A percentile compares a stretch with the other conserved stretches of the same genome.
phyloP scores from a whole-genome alignment of 1,139 yeast genomes.

The Protomyces arabidopsidicola region DNA sequence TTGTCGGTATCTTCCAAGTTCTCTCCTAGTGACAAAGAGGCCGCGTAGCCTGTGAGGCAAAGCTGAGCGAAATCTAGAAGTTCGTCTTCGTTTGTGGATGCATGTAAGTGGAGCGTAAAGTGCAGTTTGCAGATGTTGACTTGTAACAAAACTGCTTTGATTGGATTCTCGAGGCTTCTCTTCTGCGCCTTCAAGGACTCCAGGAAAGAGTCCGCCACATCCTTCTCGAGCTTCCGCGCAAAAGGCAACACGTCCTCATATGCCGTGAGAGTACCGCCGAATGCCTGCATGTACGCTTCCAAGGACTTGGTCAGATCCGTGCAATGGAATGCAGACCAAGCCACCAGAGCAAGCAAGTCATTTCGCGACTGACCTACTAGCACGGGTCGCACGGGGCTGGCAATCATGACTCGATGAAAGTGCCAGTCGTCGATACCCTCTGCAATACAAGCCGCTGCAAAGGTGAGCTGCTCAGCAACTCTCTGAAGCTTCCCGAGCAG shows the following conservation, averaged over 20 bases:
- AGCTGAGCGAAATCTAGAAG: slow-evolving; percentile 36
- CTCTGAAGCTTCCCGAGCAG: slow-evolving; percentile 13
- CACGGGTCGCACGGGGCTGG: neutral
- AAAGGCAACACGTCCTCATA: slow-evolving; percentile 53
- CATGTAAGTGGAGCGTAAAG: neutral
- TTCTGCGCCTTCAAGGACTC: neutral
- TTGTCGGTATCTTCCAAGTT: slow-evolving; percentile 56
- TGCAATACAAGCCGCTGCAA: neutral
- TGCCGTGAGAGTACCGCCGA: slow-evolving; percentile 56
- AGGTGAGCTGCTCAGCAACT: slow-evolving; percentile 3
- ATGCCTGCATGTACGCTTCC: slow-evolving; percentile 45
- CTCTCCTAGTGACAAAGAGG: slow-evolving; percentile 38
- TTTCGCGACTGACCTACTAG: neutral
- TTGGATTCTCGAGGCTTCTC: neutral
- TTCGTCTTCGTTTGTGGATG: slow-evolving; percentile 32
- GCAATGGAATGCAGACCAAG: neutral
- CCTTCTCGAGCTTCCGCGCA: slow-evolving; percentile 32
- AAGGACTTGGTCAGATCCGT: slow-evolving; percentile 37
- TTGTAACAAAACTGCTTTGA: neutral
- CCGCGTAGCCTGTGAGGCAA: slow-evolving; percentile 44
- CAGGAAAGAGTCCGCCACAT: slow-evolving; percentile 22
- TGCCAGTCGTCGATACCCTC: slow-evolving; percentile 29
- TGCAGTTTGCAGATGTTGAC: neutral
- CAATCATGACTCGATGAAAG: slow-evolving; percentile 7
- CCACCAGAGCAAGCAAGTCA: neutral